Evolutionary conservation across 495 filamentous ascomycete genomes (phyloP).

Genomic region (Cercophora samala): DNA sequence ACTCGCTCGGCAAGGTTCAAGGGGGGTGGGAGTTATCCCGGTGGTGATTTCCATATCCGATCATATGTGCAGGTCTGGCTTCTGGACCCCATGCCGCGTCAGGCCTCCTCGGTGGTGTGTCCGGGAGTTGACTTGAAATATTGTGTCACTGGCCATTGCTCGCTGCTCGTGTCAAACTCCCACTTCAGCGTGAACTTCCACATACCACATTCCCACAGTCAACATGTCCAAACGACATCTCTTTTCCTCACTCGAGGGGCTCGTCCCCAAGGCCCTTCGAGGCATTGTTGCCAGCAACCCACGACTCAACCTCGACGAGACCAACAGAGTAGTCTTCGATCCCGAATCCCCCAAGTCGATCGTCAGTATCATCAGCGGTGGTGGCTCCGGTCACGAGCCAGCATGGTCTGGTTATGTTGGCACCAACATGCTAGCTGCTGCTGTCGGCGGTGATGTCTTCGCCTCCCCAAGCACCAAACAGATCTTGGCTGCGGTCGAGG

Average conservation of each 20-base stretch:
- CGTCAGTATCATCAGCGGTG: constrained; percentile 59
- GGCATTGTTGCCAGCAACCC: constrained; percentile 56
- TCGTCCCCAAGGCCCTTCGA: constrained; percentile 55
- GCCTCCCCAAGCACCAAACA: constrained; percentile 61
- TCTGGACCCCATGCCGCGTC: not conserved
- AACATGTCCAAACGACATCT: constrained; percentile 49
- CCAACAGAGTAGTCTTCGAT: constrained; percentile 56
- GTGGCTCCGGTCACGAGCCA: constrained; percentile 61
- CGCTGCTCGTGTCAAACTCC: not conserved
- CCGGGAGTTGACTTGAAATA: constrained; percentile 2
- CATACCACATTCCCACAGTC: not conserved
- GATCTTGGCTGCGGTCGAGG: constrained; percentile 55
- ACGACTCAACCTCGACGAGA: constrained; percentile 52
- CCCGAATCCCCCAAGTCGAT: constrained; percentile 47
- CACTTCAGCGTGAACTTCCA: not conserved
- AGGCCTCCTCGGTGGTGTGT: not conserved
- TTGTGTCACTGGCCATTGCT: not conserved
- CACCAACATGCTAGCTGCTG: constrained; percentile 56
- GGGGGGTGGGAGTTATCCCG: constrained; percentile 1
- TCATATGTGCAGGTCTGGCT: not conserved
- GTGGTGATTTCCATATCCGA: constrained; percentile 6
- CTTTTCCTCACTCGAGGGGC: constrained; percentile 45
- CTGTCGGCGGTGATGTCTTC: constrained; percentile 60
- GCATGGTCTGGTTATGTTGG: constrained; percentile 64
- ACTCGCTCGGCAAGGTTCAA: not conserved